These are phyloP conservation scores for Hypoxylon sp. DNA, from an alignment of 2,329 filamentous ascomycete species.

Conservation along the genomic window DNA sequence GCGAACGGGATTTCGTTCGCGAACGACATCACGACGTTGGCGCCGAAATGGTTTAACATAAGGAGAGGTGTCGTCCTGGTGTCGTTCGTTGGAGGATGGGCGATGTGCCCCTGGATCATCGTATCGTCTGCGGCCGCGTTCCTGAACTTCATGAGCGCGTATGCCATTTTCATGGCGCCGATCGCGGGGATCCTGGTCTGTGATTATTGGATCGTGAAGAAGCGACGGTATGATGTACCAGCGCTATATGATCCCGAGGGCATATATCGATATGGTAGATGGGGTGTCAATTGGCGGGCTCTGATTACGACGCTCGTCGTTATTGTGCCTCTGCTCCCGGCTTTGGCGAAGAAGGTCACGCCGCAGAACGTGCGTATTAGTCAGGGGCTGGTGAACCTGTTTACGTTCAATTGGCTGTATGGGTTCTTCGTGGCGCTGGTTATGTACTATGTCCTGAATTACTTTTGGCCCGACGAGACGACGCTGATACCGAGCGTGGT, in stretches of 20 bases:
- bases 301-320: conserved; percentile 45
- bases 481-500: conserved; percentile 46
- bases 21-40: conserved; percentile 53
- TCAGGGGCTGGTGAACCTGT: conserved; percentile 49
- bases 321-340: conserved; percentile 54
- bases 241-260: conserved; percentile 57
- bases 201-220: conserved; percentile 53
- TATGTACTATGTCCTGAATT: conserved; percentile 46
- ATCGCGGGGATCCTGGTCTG: conserved; percentile 46
- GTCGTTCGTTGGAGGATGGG: conserved; percentile 55
- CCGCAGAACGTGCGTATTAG: conserved; percentile 46
- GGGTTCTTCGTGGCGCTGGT: conserved; percentile 49
- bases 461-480: conserved; percentile 43
- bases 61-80: conserved; percentile 53
- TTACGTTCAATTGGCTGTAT: conserved; percentile 53
- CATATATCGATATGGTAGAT: conserved; percentile 55
- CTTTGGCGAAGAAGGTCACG: conserved; percentile 50
- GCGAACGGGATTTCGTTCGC: conserved; percentile 52
- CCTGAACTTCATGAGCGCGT: conserved; percentile 54
- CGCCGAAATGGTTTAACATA: conserved; percentile 54
- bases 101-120: conserved; percentile 57
- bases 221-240: conserved; percentile 55
- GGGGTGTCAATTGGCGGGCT: conserved; percentile 56
- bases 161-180: conserved; percentile 56
- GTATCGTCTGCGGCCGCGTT: conserved; percentile 52